Base-by-base conservation (phyloP, 2,329 filamentous ascomycete genomes). In the Aquanectria penicillioides region DNA sequence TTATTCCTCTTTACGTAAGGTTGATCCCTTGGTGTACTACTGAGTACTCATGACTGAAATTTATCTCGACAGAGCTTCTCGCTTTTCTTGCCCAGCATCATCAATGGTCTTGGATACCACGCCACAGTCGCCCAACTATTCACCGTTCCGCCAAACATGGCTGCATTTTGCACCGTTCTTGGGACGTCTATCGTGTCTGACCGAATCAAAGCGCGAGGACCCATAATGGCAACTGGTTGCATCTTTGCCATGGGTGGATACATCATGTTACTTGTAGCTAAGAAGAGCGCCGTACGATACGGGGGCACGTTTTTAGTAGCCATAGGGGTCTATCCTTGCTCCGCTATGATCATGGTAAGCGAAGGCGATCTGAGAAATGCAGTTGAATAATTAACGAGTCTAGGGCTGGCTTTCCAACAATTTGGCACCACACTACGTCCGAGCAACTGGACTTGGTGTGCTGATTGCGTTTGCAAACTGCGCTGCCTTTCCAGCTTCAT, bases 321-420 rank as follows among this genome's bases (percentile, higher is more conserved):
- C 3, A 33, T 49, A 6, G 46, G 46, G 6, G 46, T 49, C n/a
- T 49, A 36, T 12, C 46, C 46, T 11, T 31, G 46, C n/a, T 36
- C 46, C 18, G 46, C 46, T 3, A 49, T 49, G 46, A 37, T 49
- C 15, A 49, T 49, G 46, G 46, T 49, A 26, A 8, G 46, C 3
- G 1, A 4, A 11, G 11, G 20, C 13, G 3, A n/a, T 12, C 20
- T 11, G 20, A 9, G 18, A 5, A 12, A 37, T 17, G 23, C 1
- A 6, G 13, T 9, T 12, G 9, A 17, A 3, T 3, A 3, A n/a
- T 49, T n/a, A 49, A 6, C 17, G 4, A 5, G 2, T 20, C 15
- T n/a, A 49, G 46, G 46, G 46, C 15, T 49, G 46, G 46, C 33
- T 49, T 5, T 49, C 46, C 3, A 49, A 49, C 12, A 49, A 49